Evolutionary conservation across 2,329 filamentous ascomycete species (phyloP).

Genomic region (Arthroderma sp.): DNA sequence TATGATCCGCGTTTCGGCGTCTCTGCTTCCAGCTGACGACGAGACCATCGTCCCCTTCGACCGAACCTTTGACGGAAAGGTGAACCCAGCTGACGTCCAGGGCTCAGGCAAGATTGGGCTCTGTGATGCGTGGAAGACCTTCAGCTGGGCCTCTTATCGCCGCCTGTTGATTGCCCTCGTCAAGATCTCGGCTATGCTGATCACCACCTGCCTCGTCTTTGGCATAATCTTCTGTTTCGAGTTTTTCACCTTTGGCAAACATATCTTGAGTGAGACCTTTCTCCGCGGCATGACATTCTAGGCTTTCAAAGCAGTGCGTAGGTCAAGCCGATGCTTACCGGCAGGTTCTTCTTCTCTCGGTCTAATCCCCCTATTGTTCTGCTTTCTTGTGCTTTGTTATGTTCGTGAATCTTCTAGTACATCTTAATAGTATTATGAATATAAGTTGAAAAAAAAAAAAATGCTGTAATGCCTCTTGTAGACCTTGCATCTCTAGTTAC

Average conservation of each 20-base stretch:
- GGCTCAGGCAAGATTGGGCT: conserved; percentile 60
- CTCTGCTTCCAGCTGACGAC: conserved; percentile 66
- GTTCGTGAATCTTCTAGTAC: no score
- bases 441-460: no score
- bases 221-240: conserved; percentile 42
- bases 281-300: not conserved
- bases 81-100: conserved; percentile 61
- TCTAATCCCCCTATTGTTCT: no score
- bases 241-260: conserved; percentile 33
- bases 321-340: no score
- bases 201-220: conserved; percentile 40
- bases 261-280: not conserved
- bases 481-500: no score
- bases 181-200: conserved; percentile 53
- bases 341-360: no score
- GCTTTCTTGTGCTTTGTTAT: no score
- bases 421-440: no score
- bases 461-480: no score
- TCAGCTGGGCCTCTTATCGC: conserved; percentile 58
- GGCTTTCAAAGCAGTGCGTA: no score
- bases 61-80: conserved; percentile 66
- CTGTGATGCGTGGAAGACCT: conserved; percentile 65
- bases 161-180: conserved; percentile 62
- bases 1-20: conserved; percentile 73
- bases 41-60: conserved; percentile 85